A percentile compares a stretch with the other conserved stretches of the same genome.
Evolutionary conservation across 805 yeast genomes (phyloP).

Genomic region (Pichia kluyveri): DNA sequence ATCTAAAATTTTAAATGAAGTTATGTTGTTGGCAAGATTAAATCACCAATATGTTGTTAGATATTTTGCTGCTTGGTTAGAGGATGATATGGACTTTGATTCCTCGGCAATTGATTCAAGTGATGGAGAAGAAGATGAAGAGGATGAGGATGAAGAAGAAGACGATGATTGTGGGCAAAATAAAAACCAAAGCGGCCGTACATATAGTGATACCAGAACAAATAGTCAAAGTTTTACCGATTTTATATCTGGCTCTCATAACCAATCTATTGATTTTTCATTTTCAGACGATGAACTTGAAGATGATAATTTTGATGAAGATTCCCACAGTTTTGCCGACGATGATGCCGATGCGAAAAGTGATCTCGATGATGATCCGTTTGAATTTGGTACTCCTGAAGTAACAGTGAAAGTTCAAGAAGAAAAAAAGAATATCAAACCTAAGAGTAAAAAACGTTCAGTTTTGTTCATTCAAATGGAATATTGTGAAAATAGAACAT

Average conservation of each 20-base stretch:
- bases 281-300: slow-evolving; percentile 30
- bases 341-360: slow-evolving; percentile 15
- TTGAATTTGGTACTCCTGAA: slow-evolving; percentile 22
- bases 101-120: slow-evolving; percentile 22
- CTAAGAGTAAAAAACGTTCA: slow-evolving; percentile 33
- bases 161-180: background rate
- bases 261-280: slow-evolving; percentile 49
- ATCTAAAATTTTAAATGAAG: slow-evolving; percentile 80
- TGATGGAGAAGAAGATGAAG: slow-evolving; percentile 20
- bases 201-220: slow-evolving; percentile 20
- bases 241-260: slow-evolving; percentile 56
- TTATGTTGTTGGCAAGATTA: slow-evolving; percentile 79
- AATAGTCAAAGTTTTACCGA: slow-evolving; percentile 41
- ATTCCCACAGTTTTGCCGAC: slow-evolving; percentile 12
- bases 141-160: slow-evolving; percentile 15
- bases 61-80: slow-evolving; percentile 96
- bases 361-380: slow-evolving; percentile 19
- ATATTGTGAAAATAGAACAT: slow-evolving; percentile 91
- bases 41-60: slow-evolving; percentile 95
- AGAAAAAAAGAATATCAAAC: slow-evolving; percentile 11
- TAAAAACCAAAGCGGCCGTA: slow-evolving; percentile 2
- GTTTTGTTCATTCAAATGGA: slow-evolving; percentile 96
- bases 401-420: slow-evolving; percentile 4
- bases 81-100: slow-evolving; percentile 41
- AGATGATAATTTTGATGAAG: slow-evolving; percentile 13